Percentiles rank a stretch among this genome's conserved stretches.
Conservation (phyloP, 2,329 filamentous ascomycete species). For the Aureobasidium leucospermi region DNA sequence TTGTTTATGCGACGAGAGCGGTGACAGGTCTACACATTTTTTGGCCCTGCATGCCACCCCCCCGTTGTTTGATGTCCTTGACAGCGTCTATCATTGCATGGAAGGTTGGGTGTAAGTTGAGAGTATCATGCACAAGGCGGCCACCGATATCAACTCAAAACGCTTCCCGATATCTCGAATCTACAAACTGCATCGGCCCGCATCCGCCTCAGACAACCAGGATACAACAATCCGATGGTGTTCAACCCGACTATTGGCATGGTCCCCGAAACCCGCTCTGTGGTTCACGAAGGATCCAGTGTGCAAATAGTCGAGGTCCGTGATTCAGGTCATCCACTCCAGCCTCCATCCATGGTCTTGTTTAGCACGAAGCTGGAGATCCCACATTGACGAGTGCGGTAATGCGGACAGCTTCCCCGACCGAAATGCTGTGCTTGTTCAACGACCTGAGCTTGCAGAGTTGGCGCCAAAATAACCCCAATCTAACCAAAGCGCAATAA, state of each 20-base stretch:
- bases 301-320: background rate
- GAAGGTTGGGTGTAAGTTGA: background rate
- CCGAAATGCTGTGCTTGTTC: slow-evolving; percentile 8
- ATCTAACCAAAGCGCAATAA: background rate
- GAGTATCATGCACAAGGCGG: background rate
- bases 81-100: slow-evolving; percentile 6
- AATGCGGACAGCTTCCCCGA: slow-evolving; percentile 6
- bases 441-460: slow-evolving; percentile 1
- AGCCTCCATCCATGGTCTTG: background rate
- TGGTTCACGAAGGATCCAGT: background rate
- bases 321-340: background rate
- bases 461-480: slow-evolving; percentile 4
- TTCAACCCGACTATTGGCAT: background rate
- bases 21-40: background rate
- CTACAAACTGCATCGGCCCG: background rate
- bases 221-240: background rate
- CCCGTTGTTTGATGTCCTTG: background rate
- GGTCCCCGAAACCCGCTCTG: background rate
- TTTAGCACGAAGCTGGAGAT: slow-evolving; percentile 7
- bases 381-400: background rate
- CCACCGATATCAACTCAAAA: slow-evolving; percentile 1
- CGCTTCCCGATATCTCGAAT: background rate
- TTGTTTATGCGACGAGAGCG: background rate
- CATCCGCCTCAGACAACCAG: background rate
- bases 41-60: background rate